These are phyloP conservation scores for Fraxinus ornus DNA, from an alignment of 305 asterid genomes.

Conservation along the genomic window DNA sequence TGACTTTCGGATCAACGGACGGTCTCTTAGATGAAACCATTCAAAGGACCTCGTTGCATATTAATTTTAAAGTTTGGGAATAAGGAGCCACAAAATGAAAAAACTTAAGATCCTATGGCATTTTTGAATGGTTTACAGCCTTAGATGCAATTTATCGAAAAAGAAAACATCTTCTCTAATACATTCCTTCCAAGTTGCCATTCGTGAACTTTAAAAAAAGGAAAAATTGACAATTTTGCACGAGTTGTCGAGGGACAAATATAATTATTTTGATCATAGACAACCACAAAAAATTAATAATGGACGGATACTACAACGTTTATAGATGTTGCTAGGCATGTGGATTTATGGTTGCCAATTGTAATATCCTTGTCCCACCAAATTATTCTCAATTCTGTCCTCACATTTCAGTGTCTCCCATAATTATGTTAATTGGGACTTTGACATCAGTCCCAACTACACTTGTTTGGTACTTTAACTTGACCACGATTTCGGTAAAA, in stretches of 20 bases:
- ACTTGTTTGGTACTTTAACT: not conserved
- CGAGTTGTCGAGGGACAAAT: not conserved
- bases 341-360: slow-evolving; percentile 5
- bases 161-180: not conserved
- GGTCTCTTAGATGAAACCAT: not conserved
- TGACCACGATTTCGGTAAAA: too few relatives aligned
- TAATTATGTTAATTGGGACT: not conserved
- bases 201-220: not conserved
- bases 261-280: not conserved
- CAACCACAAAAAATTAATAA: not conserved
- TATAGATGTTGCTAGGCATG: slow-evolving; percentile 18
- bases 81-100: not conserved
- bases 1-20: not conserved
- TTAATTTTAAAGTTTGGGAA: not conserved
- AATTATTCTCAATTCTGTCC: slow-evolving; percentile 1
- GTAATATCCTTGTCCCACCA: not conserved
- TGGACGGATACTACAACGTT: slow-evolving; percentile 30
- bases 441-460: not conserved
- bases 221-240: not conserved
- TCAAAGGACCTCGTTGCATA: not conserved
- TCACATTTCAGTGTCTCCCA: not conserved
- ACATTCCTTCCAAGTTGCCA: not conserved
- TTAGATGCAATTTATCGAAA: not conserved
- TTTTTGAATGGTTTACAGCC: not conserved
- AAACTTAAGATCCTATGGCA: not conserved